Evolutionary conservation across 1,284 basidiomycete species (phyloP).

Genomic region (Marasmius tenuissimus): DNA sequence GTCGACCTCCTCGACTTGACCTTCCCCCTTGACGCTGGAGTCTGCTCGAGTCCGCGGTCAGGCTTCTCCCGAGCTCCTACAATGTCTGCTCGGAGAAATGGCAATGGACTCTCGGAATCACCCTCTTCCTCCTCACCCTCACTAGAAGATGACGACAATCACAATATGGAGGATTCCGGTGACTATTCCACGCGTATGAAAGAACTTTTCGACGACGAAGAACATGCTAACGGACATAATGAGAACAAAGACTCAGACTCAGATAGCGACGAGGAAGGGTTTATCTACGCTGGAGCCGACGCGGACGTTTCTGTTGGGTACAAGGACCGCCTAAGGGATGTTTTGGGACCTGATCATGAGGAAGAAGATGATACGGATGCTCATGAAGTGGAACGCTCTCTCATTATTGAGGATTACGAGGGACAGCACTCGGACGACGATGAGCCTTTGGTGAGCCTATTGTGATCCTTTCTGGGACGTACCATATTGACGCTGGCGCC

Average conservation of each 20-base stretch:
- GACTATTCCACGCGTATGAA: constrained; percentile 75
- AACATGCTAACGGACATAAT: constrained; percentile 38
- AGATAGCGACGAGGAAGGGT: constrained; percentile 54
- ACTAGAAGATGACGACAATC: constrained; percentile 25
- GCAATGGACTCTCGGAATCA: neutral
- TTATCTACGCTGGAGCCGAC: constrained; percentile 73
- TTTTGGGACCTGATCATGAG: constrained; percentile 66
- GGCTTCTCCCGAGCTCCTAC: neutral
- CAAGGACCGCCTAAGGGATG: constrained; percentile 67
- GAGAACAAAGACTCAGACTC: constrained; percentile 46
- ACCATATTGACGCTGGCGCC: constrained; percentile 8
- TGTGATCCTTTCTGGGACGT: constrained; percentile 9
- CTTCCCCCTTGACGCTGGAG: too few relatives aligned
- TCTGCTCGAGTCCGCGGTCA: neutral
- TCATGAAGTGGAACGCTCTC: constrained; percentile 44
- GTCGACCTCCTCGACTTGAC: too few relatives aligned
- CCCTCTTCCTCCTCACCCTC: constrained; percentile 19
- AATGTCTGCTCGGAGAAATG: neutral
- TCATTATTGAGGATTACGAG: constrained; percentile 36
- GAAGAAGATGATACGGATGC: constrained; percentile 49
- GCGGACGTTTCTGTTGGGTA: constrained; percentile 50
- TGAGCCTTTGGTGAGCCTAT: constrained; percentile 41
- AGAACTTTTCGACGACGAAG: constrained; percentile 63
- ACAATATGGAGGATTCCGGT: constrained; percentile 32
- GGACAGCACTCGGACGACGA: constrained; percentile 30